Percentiles rank a stretch among this genome's conserved stretches.
Conservation (phyloP, 1,284 basidiomycete genomes). For the Papiliotrema laurentii region DNA sequence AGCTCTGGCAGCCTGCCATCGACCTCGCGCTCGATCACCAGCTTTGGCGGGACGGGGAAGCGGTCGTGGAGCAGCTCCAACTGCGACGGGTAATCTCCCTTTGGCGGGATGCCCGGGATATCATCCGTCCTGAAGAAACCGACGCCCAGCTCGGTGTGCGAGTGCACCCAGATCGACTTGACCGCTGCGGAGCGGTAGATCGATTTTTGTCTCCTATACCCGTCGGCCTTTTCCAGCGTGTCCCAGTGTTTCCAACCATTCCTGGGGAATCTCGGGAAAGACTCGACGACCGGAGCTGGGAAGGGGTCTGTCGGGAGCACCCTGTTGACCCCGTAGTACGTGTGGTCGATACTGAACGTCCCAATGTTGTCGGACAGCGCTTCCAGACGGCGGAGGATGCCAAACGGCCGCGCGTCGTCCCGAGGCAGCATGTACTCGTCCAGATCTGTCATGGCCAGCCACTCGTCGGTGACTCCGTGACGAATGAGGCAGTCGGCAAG, state of each 20-base stretch:
- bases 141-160: neutral
- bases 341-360: constrained; percentile 7
- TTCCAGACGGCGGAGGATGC: constrained; percentile 2
- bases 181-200: neutral
- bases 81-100: neutral
- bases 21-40: neutral
- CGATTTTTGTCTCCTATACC: constrained; percentile 1
- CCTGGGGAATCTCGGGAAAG: neutral
- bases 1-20: neutral
- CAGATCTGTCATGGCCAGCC: constrained; percentile 8
- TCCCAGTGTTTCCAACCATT: neutral
- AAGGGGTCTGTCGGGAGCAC: neutral
- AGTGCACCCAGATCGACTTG: neutral
- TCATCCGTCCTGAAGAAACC: neutral
- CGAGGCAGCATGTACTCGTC: constrained; percentile 7
- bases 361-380: neutral
- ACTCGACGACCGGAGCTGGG: neutral
- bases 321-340: constrained; percentile 1
- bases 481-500: constrained; percentile 9
- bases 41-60: neutral
- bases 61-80: neutral
- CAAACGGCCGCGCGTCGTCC: constrained; percentile 3
- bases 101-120: neutral
- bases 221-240: neutral
- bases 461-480: constrained; percentile 6